These are phyloP conservation scores for Paradendryphiella salina DNA, from an alignment of 2,329 filamentous ascomycete species.

Conservation along the genomic window DNA sequence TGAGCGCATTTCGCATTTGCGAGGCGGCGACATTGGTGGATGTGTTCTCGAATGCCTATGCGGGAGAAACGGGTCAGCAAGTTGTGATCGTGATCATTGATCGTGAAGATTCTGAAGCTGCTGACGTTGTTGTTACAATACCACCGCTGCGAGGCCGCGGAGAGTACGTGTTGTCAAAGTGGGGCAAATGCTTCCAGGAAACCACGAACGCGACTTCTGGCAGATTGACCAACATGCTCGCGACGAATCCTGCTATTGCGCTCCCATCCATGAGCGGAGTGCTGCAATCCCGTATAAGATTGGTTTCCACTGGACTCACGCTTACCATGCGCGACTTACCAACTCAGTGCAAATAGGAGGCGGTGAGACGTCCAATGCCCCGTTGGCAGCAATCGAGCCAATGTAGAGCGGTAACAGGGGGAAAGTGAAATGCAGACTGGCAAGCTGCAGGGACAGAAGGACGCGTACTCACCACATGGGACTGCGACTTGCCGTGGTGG, in stretches of 20 bases:
- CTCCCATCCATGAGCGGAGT: not conserved
- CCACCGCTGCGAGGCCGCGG: not conserved
- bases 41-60: conserved; percentile 96
- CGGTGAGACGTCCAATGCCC: not conserved
- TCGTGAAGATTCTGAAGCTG: not conserved
- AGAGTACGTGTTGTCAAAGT: not conserved
- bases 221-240: not conserved
- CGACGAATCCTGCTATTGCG: not conserved
- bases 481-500: conserved; percentile 83
- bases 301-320: not conserved
- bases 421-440: not conserved
- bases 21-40: conserved; percentile 96
- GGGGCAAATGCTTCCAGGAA: not conserved
- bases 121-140: not conserved
- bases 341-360: not conserved
- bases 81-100: not conserved
- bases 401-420: not conserved
- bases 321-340: not conserved
- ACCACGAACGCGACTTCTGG: not conserved
- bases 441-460: not conserved
- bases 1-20: conserved; percentile 98
- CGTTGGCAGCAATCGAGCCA: not conserved
- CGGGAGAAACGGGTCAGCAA: conserved; percentile 19
- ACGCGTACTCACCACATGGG: conserved; percentile 72
- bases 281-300: not conserved